These are phyloP conservation scores for Mycena rosella DNA, from an alignment of 768 basidiomycete genomes.

Conservation along the genomic window DNA sequence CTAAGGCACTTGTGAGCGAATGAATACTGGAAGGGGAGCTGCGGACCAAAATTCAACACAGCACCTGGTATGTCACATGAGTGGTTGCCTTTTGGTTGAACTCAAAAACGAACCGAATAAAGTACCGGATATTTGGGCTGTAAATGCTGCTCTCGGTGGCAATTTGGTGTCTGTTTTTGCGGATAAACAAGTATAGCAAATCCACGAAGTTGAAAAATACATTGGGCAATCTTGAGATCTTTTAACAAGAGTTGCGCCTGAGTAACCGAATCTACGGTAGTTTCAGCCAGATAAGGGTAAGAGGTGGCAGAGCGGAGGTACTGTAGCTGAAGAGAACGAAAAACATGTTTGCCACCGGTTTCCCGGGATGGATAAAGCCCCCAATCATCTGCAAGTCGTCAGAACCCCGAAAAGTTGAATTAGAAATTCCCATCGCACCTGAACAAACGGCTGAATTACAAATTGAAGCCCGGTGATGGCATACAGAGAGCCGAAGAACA, in stretches of 20 bases:
- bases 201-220: constrained; percentile 31
- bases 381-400: constrained; percentile 66
- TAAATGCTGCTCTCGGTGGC: constrained; percentile 62
- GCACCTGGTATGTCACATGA: constrained; percentile 40
- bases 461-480: constrained; percentile 62
- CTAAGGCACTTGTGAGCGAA: constrained; percentile 39
- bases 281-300: too few species aligned
- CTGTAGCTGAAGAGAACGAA: constrained; percentile 64
- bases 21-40: neutral
- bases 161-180: constrained; percentile 57
- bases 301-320: too few species aligned
- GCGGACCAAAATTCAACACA: constrained; percentile 59
- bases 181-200: neutral
- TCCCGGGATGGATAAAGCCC: constrained; percentile 68
- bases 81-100: neutral
- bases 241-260: constrained; percentile 58
- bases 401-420: constrained; percentile 25
- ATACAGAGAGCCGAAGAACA: constrained; percentile 60
- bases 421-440: too few species aligned
- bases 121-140: constrained; percentile 63
- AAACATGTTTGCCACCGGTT: constrained; percentile 79
- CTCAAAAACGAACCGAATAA: constrained; percentile 54
- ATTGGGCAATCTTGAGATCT: constrained; percentile 64
- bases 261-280: constrained; percentile 55
- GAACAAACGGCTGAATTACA: constrained; percentile 63